A percentile compares a stretch with the other conserved stretches of the same genome.
These are phyloP conservation scores for Alternaria panax DNA, from an alignment of 2,329 filamentous ascomycete species.

Conservation along the genomic window DNA sequence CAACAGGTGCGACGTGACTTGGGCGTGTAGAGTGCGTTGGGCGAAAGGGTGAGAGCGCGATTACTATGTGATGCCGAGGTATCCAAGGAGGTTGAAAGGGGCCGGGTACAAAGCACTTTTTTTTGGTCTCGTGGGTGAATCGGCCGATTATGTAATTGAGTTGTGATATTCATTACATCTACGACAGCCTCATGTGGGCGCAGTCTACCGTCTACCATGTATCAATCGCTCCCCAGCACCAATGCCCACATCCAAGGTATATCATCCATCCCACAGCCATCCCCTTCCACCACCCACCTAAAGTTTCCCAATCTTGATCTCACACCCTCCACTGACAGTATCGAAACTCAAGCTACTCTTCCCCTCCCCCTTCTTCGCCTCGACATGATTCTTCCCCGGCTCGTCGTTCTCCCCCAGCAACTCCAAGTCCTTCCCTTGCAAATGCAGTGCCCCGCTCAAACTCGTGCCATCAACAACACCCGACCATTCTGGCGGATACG, in stretches of 20 bases:
- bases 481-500: conserved; percentile 54
- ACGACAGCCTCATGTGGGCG: neutral
- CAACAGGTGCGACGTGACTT: neutral
- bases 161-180: neutral
- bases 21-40: neutral
- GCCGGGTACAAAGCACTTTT: neutral
- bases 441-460: conserved; percentile 47
- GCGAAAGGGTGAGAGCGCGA: neutral
- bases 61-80: neutral
- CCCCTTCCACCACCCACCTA: conserved; percentile 11
- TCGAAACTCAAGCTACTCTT: conserved; percentile 45
- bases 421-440: conserved; percentile 51
- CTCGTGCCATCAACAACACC: conserved; percentile 49
- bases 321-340: conserved; percentile 42
- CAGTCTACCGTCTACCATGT: neutral
- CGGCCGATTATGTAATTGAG: neutral
- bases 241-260: neutral
- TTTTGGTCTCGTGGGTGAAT: neutral
- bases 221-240: neutral
- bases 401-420: conserved; percentile 38
- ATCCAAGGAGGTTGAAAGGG: neutral
- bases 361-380: conserved; percentile 51
- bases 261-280: neutral
- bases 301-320: conserved; percentile 42
- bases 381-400: conserved; percentile 42